Conservation (phyloP, 495 filamentous ascomycete species). For the Achaetomiella virescens region DNA sequence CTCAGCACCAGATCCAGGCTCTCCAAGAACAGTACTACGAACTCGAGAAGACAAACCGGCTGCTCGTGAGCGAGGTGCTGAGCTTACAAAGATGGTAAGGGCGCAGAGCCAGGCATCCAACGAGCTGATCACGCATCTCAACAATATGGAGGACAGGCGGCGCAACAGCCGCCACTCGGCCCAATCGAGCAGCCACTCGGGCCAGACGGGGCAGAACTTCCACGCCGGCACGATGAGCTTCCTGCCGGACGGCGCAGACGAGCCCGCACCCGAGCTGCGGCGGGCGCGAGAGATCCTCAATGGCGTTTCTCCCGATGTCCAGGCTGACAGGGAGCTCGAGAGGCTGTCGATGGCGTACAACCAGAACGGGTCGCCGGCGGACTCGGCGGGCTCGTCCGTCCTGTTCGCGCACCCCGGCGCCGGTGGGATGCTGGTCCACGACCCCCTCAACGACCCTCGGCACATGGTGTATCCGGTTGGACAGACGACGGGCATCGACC, state of each 20-base stretch:
- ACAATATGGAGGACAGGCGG: slow-evolving; percentile 40
- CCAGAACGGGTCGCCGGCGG: slow-evolving; percentile 48
- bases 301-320: slow-evolving; percentile 70
- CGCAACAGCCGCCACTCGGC: slow-evolving; percentile 38
- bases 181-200: slow-evolving; percentile 34
- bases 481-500: slow-evolving; percentile 84
- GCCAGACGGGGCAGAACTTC: slow-evolving; percentile 29
- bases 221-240: slow-evolving; percentile 27
- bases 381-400: slow-evolving; percentile 38
- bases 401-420: slow-evolving; percentile 39
- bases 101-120: slow-evolving; percentile 55
- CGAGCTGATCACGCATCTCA: slow-evolving; percentile 45
- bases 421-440: slow-evolving; percentile 36
- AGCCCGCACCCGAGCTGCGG: slow-evolving; percentile 75
- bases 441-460: slow-evolving; percentile 61
- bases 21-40: slow-evolving; percentile 81
- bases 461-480: slow-evolving; percentile 87
- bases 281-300: slow-evolving; percentile 84
- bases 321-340: slow-evolving; percentile 73
- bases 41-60: slow-evolving; percentile 74
- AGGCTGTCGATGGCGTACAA: slow-evolving; percentile 65
- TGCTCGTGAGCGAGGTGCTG: slow-evolving; percentile 82
- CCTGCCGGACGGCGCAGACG: slow-evolving; percentile 48
- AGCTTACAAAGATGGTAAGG: slow-evolving; percentile 83
- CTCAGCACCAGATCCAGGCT: slow-evolving; percentile 83